Base-by-base conservation (phyloP, 208 protist genomes). In the Trypanosoma lewisi region DNA sequence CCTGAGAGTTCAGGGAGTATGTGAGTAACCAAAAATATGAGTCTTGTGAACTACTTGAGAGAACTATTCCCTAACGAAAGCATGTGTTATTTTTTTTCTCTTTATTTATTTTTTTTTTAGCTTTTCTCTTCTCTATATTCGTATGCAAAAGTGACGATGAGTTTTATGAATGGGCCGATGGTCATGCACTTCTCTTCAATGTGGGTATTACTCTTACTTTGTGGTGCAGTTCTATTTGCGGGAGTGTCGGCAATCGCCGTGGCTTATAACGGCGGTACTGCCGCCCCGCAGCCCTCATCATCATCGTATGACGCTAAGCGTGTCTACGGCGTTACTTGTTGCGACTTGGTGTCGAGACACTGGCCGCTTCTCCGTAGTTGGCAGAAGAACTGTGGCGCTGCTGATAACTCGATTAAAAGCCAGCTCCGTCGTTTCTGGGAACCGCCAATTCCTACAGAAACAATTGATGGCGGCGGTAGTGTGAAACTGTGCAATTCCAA, bases 321-420 rank as follows among this genome's bases (percentile, higher is more conserved):
- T 49, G 58, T 75, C 11, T 34, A 30, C 17, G 54, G 41, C 5
- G 16, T 70, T 23, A 56, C 68, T 9, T 78, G 73, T 60, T 86
- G 80, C 30, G 77, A 80, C 52, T 48, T 69, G 12, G 47, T 77
- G 28, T 52, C 67, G 39, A 58, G 50, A 12, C 66, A 70, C 37
- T 85, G 75, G 74, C 34, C 63, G 19, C 59, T 48, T 23, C 41
- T 74, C 58, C 48, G 53, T 31, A 53, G 61, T 42, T 82, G 70
- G 74, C 61, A 70, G 19, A 61, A 54, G 48, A 57, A 54, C 25
- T 69, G 63, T 25, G 51, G 62, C 28, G 4, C 39, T 44, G 12
- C 39, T 44, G 4, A 28, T 42, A 21, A 17, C 56, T 48, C 28
- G 37, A 5, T 49, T 42, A 34, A 54, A 59, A 17, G 5, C 2